Evolutionary conservation across 768 basidiomycete species (phyloP), one percentile per base, ranked within the genome.

Genomic region (Hygrocybe coccinea): DNA sequence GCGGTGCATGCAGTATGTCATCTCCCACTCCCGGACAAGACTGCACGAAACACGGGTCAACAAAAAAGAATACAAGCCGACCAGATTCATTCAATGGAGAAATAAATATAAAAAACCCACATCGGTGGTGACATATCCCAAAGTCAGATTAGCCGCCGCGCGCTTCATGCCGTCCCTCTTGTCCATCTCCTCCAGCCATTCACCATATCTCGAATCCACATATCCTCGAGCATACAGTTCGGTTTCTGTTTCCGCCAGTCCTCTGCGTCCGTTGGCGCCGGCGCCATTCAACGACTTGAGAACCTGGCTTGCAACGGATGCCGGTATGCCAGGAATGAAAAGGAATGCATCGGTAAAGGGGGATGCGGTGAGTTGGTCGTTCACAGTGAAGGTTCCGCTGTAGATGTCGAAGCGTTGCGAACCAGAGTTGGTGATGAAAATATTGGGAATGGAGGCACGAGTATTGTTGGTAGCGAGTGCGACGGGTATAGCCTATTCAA

Each of bases 91-190:
- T 39, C n/a, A n/a, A 9, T 9, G 34, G 24, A 60, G 36, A 7
- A 19, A 38, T 35, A 43, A 21, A 41, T 19, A 34, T 8, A 12
- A 19, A 44, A 14, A 2, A 66, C 82, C 64, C 60, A 86, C 83
- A 65, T 89, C 87, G 1, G 67, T 61, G 4, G 89, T 91, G 21
- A 91, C 87, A 63, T 91, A 91, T 58, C 90, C 89, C 17, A 84
- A 68, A 1, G 87, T 88, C 63, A 83, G 67, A 56, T 84, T 79
- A 17, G 65, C 58, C n/a, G 77, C 71, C 1, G 73, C 79, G 15
- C 76, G 69, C 39, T 68, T 70, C 52, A 72, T 75, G 2, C 72
- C 74, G 29, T 68, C 59, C 34, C 69, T 68, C 45, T 59, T 61
- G 52, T 76, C 69, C 85, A 84, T 85, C 50, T 78, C 80, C 61